Base-by-base conservation (phyloP, 2,329 filamentous ascomycete genomes). In the Penicillium brasilianum region DNA sequence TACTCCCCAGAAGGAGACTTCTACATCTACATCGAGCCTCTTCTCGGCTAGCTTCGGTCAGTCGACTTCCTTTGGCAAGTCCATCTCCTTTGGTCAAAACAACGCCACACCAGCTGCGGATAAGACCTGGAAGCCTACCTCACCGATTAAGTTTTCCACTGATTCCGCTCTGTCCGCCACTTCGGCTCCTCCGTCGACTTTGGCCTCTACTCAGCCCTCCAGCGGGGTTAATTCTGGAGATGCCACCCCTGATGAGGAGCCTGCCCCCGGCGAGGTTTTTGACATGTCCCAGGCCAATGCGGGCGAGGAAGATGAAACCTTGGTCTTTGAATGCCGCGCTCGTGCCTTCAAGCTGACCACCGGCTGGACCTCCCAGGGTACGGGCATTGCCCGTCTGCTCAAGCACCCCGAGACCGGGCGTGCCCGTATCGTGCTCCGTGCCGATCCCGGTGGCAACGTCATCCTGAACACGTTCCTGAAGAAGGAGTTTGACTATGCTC, bases 401-500 rank as follows among this genome's bases (percentile, higher is more conserved):
- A 89, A 90, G 76, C 85, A 94, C 79, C 90, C 91, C 74, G 82
- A 83, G 16, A 91, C 87, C 0, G 86, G 85, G 20, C 82, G 84
- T 30, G 84, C 88, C 4, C 87, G 92, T 43, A 79, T 95, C 49
- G 78, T 96, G 20, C 78, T 93, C 63, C 87, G 92, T 53, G 86
- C 87, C n/a, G 90, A 93, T 65, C 90, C 91, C 0, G 85, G 88
- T 64, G 92, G 92, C 16, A 85, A 89, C 41, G 81, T 94, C 50
- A 84, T 90, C 3, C 79, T 96, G 70, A 96, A 96, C 78, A 86
- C 88, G 67, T 76, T 82, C 20, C 76, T 93, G 52, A 76, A 91
- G 36, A 79, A 86, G 1, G 80, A 83, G n/a, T 77, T 88, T 55
- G 81, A 81, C 5, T 93, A 93, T 79, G 85, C 85, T 69, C 79